Percentiles rank a stretch among this genome's conserved stretches.
phyloP scores from a whole-genome alignment of 2,329 filamentous ascomycete genomes.

The Scedosporium boydii region DNA sequence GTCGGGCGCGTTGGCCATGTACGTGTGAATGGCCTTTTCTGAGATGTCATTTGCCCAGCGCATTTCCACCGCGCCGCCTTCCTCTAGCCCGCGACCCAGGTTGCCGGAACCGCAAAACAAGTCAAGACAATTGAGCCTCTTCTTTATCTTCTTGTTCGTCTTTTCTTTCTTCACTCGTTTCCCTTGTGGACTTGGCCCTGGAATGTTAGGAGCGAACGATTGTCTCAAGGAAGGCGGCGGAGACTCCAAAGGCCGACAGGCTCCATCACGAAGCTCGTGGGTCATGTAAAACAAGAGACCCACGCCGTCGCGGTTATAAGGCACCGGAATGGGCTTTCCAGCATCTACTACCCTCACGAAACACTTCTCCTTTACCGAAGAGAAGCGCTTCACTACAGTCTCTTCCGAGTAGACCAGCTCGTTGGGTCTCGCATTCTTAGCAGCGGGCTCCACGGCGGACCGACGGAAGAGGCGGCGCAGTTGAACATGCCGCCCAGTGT shows the following conservation, averaged over 20 bases:
- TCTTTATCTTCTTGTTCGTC: not conserved
- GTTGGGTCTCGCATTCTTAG: conserved; percentile 34
- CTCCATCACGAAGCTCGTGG: conserved; percentile 16
- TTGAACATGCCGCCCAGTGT: conserved; percentile 17
- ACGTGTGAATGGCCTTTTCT: conserved; percentile 56
- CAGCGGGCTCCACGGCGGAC: conserved; percentile 28
- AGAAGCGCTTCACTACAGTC: conserved; percentile 23
- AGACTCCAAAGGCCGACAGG: conserved; percentile 24
- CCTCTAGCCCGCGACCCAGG: conserved; percentile 67
- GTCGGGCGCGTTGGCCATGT: conserved; percentile 52
- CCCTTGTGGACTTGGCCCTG: too few relatives aligned
- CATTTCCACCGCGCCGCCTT: conserved; percentile 56
- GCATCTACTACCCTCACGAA: conserved; percentile 44
- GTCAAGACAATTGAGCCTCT: conserved; percentile 52
- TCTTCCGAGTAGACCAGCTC: conserved; percentile 48
- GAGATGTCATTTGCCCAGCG: conserved; percentile 60
- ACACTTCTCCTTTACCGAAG: conserved; percentile 45
- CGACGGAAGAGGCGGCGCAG: conserved; percentile 43
- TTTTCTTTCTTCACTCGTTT: too few relatives aligned
- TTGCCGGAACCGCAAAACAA: conserved; percentile 73
- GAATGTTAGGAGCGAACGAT: conserved; percentile 39
- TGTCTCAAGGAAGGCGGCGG: conserved; percentile 34
- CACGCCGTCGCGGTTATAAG: conserved; percentile 56
- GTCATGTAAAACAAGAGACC: conserved; percentile 60
- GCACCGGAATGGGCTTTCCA: conserved; percentile 39